Conservation (phyloP, 2,329 filamentous ascomycete species). For the Hymenotorrendiella dingleyae region DNA sequence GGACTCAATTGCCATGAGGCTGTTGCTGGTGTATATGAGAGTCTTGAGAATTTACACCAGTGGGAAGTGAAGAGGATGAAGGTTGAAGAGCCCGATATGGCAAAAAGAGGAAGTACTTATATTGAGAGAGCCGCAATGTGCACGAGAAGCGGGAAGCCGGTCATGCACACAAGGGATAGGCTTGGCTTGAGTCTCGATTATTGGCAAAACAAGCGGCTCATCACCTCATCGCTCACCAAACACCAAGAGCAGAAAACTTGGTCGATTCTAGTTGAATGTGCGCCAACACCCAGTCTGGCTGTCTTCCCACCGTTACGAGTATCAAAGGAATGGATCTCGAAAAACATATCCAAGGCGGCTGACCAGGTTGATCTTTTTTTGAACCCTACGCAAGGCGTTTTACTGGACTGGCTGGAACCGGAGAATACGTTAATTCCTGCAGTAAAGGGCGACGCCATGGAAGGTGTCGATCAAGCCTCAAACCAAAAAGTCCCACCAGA, state of each 20-base stretch:
- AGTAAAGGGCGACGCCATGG: slow-evolving; percentile 47
- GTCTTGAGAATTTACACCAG: slow-evolving; percentile 61
- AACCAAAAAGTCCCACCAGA: slow-evolving; percentile 59
- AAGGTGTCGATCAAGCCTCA: slow-evolving; percentile 43
- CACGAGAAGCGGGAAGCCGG: slow-evolving; percentile 61
- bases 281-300: slow-evolving; percentile 35
- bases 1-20: slow-evolving; percentile 74
- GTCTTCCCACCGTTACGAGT: slow-evolving; percentile 59
- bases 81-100: slow-evolving; percentile 41
- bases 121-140: slow-evolving; percentile 44
- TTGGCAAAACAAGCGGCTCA: slow-evolving; percentile 60
- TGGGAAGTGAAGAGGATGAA: slow-evolving; percentile 58
- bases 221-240: slow-evolving; percentile 35
- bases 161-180: slow-evolving; percentile 61
- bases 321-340: slow-evolving; percentile 68
- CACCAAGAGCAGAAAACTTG: slow-evolving; percentile 43
- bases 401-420: slow-evolving; percentile 69
- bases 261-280: slow-evolving; percentile 63
- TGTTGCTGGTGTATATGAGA: slow-evolving; percentile 65
- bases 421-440: slow-evolving; percentile 54
- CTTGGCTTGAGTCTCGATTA: slow-evolving; percentile 71
- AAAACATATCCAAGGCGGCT: slow-evolving; percentile 54
- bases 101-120: slow-evolving; percentile 39
- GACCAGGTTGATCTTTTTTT: slow-evolving; percentile 37
- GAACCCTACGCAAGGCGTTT: slow-evolving; percentile 31